Conservation (phyloP, 805 yeast species). For the Wickerhamiella bombiphila region DNA sequence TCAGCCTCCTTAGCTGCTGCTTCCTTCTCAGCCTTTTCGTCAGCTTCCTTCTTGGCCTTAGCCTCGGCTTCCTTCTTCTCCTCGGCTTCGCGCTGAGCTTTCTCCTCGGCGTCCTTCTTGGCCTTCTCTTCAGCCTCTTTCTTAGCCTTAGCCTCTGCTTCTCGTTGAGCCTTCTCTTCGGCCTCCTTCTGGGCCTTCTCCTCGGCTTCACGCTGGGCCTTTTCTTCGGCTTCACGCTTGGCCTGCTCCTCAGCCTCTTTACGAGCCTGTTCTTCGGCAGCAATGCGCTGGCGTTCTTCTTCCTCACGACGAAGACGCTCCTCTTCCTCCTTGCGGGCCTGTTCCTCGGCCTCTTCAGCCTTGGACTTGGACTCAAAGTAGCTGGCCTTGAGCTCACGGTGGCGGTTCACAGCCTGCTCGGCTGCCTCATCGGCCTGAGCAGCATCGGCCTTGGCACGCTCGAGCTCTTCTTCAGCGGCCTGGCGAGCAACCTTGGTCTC, state of each 20-base stretch:
- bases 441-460: constrained; percentile 10
- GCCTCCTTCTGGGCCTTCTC: constrained; percentile 5
- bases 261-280: constrained; percentile 9
- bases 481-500: constrained; percentile 11
- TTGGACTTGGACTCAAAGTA: constrained; percentile 18
- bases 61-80: constrained; percentile 7
- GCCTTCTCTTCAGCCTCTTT: too few species aligned
- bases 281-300: constrained; percentile 11
- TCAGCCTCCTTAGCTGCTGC: background rate
- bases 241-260: constrained; percentile 7
- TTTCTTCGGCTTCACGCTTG: constrained; percentile 9
- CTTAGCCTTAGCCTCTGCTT: constrained; percentile 6
- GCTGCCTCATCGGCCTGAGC: constrained; percentile 15
- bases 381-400: constrained; percentile 22
- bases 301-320: constrained; percentile 15
- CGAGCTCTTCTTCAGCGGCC: constrained; percentile 9
- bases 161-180: constrained; percentile 3
- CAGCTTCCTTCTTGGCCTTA: constrained; percentile 5
- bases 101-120: too few species aligned
- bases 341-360: constrained; percentile 16
- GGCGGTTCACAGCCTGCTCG: constrained; percentile 21
- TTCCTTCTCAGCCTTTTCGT: constrained; percentile 1
- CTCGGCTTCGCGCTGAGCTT: constrained; percentile 3
- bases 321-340: constrained; percentile 14
- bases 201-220: constrained; percentile 9